Evolutionary conservation across 2,329 filamentous ascomycete species (phyloP).

Genomic region (Helotiales sp.): DNA sequence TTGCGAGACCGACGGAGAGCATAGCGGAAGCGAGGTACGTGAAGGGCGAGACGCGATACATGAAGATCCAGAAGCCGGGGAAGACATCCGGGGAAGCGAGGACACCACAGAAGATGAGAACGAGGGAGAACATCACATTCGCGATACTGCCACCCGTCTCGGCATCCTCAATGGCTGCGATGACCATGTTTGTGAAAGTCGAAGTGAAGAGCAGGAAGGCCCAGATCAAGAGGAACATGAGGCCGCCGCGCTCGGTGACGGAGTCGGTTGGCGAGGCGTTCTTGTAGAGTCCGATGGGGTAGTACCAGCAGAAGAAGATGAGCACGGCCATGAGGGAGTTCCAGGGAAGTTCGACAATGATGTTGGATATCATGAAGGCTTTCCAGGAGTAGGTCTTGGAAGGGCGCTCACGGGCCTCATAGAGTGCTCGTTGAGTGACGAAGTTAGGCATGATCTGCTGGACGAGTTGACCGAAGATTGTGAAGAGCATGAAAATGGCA

Average conservation of each 20-base stretch:
- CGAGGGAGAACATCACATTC: constrained; percentile 74
- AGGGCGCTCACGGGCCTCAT: constrained; percentile 73
- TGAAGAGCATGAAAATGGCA: constrained; percentile 77
- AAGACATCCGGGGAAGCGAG: constrained; percentile 66
- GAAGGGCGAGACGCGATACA: constrained; percentile 82
- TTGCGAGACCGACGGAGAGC: constrained; percentile 71
- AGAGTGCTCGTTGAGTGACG: constrained; percentile 56
- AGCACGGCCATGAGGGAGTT: constrained; percentile 74
- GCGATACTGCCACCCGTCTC: constrained; percentile 78
- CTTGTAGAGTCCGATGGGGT: constrained; percentile 76
- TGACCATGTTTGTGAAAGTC: constrained; percentile 80
- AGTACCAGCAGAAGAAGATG: constrained; percentile 85
- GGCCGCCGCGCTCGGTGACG: constrained; percentile 70
- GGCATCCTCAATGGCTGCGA: constrained; percentile 75
- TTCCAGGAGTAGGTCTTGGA: constrained; percentile 80
- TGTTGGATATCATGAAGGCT: constrained; percentile 69
- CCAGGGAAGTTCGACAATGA: constrained; percentile 86
- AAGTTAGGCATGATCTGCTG: constrained; percentile 79
- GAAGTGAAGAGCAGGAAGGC: constrained; percentile 80
- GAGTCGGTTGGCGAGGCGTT: constrained; percentile 68
- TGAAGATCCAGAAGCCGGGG: constrained; percentile 81
- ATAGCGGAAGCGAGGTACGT: constrained; percentile 80
- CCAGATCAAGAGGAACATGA: constrained; percentile 79
- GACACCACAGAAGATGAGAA: constrained; percentile 76
- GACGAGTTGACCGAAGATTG: constrained; percentile 74